These are phyloP conservation scores for Diplodia mutila DNA, from an alignment of 2,329 filamentous ascomycete genomes.

Conservation along the genomic window DNA sequence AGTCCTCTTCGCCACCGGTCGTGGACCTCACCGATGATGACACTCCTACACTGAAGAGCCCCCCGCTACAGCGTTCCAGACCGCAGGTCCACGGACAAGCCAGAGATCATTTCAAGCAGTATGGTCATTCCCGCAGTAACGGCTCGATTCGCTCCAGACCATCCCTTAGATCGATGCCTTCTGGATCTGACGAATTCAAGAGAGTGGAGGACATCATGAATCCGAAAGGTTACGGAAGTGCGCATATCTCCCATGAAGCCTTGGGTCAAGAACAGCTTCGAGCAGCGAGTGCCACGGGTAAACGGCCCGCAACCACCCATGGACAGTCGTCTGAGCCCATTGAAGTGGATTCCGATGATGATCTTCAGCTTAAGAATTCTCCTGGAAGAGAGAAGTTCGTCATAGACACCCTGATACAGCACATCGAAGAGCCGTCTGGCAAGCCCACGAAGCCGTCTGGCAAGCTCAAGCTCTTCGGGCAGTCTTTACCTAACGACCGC, in stretches of 20 bases:
- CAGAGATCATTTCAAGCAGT: background rate
- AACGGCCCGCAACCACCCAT: background rate
- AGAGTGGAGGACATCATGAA: slow-evolving; percentile 13
- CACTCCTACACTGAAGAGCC: no score
- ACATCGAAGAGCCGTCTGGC: background rate
- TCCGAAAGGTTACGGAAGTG: background rate
- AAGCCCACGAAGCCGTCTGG: no score
- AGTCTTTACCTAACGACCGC: background rate
- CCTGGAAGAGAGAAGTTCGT: background rate
- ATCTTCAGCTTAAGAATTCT: background rate
- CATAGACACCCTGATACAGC: background rate
- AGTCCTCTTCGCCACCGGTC: background rate
- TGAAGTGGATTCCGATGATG: background rate
- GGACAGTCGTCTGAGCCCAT: background rate
- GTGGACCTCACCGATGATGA: slow-evolving; percentile 11
- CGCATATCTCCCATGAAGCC: background rate
- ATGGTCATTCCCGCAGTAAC: background rate
- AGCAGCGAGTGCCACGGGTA: no score
- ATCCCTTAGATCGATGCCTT: background rate
- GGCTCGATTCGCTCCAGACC: background rate
- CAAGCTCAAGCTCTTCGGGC: background rate
- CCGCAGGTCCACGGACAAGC: background rate
- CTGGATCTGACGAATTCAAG: background rate
- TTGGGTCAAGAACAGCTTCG: background rate
- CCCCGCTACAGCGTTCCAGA: background rate